Conservation (phyloP, 2,329 filamentous ascomycete genomes). For the Emergomyces orientalis region DNA sequence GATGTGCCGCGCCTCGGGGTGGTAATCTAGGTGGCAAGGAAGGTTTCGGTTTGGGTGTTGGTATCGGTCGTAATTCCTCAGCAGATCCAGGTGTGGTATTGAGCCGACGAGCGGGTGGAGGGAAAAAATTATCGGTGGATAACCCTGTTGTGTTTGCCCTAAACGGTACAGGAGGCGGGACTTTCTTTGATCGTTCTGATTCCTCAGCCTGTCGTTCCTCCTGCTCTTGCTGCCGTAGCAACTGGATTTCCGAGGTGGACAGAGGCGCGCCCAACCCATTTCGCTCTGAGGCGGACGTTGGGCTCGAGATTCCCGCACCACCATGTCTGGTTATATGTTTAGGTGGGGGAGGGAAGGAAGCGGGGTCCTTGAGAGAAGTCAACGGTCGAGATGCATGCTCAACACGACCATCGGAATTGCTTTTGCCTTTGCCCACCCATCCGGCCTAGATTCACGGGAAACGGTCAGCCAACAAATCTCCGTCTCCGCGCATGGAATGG, state of each 20-base stretch:
- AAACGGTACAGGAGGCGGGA: conserved; percentile 55
- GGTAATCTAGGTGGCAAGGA: conserved; percentile 61
- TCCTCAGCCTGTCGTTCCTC: conserved; percentile 22
- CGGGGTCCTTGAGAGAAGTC: conserved; percentile 62
- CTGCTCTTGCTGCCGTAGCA: conserved; percentile 22
- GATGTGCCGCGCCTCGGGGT: conserved; percentile 53
- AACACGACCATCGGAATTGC: conserved; percentile 31
- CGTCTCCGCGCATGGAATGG: neutral
- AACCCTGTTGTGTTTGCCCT: conserved; percentile 61
- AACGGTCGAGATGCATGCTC: conserved; percentile 55
- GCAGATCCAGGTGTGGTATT: conserved; percentile 20
- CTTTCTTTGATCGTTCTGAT: conserved; percentile 30
- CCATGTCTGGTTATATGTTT: conserved; percentile 50
- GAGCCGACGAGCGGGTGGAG: conserved; percentile 52
- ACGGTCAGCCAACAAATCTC: neutral
- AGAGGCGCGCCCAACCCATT: conserved; percentile 37
- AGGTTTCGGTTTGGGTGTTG: conserved; percentile 39
- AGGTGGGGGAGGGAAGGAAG: conserved; percentile 71
- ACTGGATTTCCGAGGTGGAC: conserved; percentile 29
- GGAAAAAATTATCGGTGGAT: conserved; percentile 58
- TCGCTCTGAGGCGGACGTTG: conserved; percentile 35
- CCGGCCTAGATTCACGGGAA: conserved; percentile 39
- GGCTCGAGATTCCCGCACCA: conserved; percentile 36
- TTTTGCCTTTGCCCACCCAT: conserved; percentile 49
- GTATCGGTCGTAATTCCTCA: conserved; percentile 21